phyloP scores from a whole-genome alignment of 441 rosid species.

The Bruguiera hainesii region DNA sequence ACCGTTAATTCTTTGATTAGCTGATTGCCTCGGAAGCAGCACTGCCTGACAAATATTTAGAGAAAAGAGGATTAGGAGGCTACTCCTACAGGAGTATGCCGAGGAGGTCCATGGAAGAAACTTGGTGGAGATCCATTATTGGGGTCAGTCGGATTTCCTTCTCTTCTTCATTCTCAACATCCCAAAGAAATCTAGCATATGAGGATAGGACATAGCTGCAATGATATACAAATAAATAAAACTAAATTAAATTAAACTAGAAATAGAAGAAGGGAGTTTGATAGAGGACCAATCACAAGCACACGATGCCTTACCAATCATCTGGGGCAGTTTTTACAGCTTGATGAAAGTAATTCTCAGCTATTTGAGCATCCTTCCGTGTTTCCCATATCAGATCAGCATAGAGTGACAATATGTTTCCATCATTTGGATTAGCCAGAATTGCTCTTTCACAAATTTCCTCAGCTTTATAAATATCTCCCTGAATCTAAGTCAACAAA shows the following conservation, averaged over 20 bases:
- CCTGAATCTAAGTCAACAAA: slow-evolving; percentile 33
- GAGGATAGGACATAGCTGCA: slow-evolving; percentile 63
- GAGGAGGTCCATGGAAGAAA: slow-evolving; percentile 24
- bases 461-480: slow-evolving; percentile 56
- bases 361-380: slow-evolving; percentile 41
- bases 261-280: not conserved
- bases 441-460: slow-evolving; percentile 57
- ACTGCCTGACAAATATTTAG: not conserved
- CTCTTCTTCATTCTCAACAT: slow-evolving; percentile 48
- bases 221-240: not conserved
- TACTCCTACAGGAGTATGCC: slow-evolving; percentile 25
- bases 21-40: too few species aligned
- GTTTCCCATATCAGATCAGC: slow-evolving; percentile 55
- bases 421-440: slow-evolving; percentile 54
- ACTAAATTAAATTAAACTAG: not conserved
- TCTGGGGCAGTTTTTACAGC: slow-evolving; percentile 51
- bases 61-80: slow-evolving; percentile 20
- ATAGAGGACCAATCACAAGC: not conserved
- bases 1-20: too few species aligned
- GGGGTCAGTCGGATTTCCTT: slow-evolving; percentile 11
- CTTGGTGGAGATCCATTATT: slow-evolving; percentile 13
- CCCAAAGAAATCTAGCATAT: slow-evolving; percentile 69
- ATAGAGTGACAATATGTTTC: slow-evolving; percentile 42
- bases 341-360: slow-evolving; percentile 48
- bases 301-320: slow-evolving; percentile 42